Evolutionary conservation across 768 basidiomycete genomes (phyloP).

Genomic region (Daedaleopsis nitida): DNA sequence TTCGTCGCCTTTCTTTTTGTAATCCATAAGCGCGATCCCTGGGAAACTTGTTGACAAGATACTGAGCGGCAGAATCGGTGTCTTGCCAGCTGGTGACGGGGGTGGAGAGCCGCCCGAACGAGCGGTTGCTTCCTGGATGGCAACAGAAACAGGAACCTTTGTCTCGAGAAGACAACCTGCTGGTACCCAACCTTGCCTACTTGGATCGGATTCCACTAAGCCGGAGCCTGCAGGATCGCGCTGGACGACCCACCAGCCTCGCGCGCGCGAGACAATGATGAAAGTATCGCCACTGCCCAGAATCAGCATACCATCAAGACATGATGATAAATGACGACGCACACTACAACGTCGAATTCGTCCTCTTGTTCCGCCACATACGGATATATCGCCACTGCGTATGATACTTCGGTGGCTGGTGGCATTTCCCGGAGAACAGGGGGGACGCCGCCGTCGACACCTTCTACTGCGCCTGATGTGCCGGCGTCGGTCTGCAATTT

Average conservation of each 20-base stretch:
- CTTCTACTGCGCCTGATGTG: constrained; percentile 22
- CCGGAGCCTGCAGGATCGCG: constrained; percentile 88
- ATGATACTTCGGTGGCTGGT: constrained; percentile 63
- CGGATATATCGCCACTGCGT: constrained; percentile 97
- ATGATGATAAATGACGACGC: constrained; percentile 20
- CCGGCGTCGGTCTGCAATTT: constrained; percentile 36
- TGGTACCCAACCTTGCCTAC: constrained; percentile 95
- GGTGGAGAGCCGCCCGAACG: constrained; percentile 48
- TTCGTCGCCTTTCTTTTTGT: constrained; percentile 90
- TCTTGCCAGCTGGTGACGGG: constrained; percentile 44
- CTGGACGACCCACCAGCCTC: constrained; percentile 99
- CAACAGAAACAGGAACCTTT: constrained; percentile 85
- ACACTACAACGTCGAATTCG: constrained; percentile 98
- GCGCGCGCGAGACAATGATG: constrained; percentile 89
- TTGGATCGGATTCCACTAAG: constrained; percentile 70
- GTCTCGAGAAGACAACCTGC: constrained; percentile 96
- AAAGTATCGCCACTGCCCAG: constrained; percentile 82
- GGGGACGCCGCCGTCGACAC: constrained; percentile 31
- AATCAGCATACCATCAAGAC: constrained; percentile 1
- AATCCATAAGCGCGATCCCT: constrained; percentile 95
- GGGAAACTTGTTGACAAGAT: constrained; percentile 99
- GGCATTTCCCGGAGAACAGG: constrained; percentile 33
- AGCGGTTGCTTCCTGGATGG: constrained; percentile 80
- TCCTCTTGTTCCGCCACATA: constrained; percentile 99
- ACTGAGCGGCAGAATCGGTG: constrained; percentile 84